These are phyloP conservation scores for Macrophomina phaseolina DNA, from an alignment of 2,329 filamentous ascomycete species.

Conservation along the genomic window DNA sequence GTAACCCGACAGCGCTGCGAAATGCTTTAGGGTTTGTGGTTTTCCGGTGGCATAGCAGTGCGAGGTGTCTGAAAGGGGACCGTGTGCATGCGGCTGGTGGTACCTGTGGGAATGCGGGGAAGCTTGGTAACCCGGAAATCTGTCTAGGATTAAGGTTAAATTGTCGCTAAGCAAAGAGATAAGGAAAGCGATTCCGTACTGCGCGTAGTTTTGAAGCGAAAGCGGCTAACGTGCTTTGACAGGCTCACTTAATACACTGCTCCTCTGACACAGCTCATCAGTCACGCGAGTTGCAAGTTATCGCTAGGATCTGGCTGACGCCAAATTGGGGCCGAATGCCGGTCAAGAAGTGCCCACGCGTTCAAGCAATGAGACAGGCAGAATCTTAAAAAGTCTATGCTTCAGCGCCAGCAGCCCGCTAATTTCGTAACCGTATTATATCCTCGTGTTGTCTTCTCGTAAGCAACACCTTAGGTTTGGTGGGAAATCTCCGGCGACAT, in stretches of 20 bases:
- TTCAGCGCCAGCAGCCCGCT: no score
- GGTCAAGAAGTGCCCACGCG: not conserved
- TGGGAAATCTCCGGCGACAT: no score
- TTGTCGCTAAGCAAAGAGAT: constrained; percentile 6
- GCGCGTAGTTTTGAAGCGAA: not conserved
- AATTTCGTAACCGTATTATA: no score
- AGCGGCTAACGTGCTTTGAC: constrained; percentile 10
- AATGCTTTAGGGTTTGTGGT: no score
- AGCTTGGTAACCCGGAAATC: not conserved
- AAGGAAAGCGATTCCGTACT: constrained; percentile 5
- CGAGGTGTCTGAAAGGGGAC: no score
- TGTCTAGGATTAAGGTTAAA: constrained; percentile 16
- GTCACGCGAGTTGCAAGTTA: not conserved
- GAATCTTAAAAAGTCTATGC: no score
- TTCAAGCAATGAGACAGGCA: not conserved
- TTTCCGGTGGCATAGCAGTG: not conserved
- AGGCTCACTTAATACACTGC: not conserved
- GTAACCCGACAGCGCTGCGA: no score
- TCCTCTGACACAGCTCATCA: not conserved
- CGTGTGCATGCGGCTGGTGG: not conserved
- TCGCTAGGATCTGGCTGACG: not conserved
- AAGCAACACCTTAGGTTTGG: no score
- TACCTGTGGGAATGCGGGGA: not conserved
- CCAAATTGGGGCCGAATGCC: not conserved
- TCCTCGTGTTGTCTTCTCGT: no score